Evolutionary conservation across 768 basidiomycete genomes (phyloP), one percentile per base, ranked within the genome.

Genomic region (Cyathus striatus): DNA sequence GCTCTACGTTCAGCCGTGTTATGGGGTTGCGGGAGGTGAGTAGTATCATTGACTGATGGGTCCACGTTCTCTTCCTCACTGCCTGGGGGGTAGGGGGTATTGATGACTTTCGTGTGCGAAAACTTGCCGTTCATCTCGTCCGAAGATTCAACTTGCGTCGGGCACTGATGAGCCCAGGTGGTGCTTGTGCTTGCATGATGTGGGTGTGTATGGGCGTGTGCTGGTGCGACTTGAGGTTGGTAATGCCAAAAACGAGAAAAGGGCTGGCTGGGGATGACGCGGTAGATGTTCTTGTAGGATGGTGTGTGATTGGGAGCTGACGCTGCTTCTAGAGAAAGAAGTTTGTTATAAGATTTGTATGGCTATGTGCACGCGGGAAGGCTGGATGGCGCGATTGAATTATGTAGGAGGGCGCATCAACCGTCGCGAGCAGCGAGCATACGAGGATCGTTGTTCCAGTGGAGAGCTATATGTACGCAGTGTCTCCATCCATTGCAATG

Each of bases 381-480:
- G 45, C 61, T n/a, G 23, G 88, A 88, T 9, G 84, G 89, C 9
- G 95, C 93, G 0, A 69, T 93, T 3, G 84, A 89, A 24, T 63
- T 91, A 14, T 93, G 90, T 56, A 69, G 83, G 49, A 80, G 79
- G 52, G 85, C 86, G 0, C 83, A 91, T 48, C 89, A 94, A 49
- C 86, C 90, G 0, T 97, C 93, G 95, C 75, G 92, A 18, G 90
- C 91, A 2, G 91, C 93, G 1, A 87, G 83, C 43, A 78, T 98
- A 33, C 81, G 87, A 5, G 95, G 95, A 1, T 85, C 89, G 1
- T 61, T 81, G 22, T 59, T 91, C 90, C 70, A 74, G 23, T 93
- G 90, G 86, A 69, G 70, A 35, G 75, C 78, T 0, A 73, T 93
- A 2, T 77, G 87, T 87, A 50, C 38, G 78, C 64, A 23, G n/a